A percentile compares a stretch with the other conserved stretches of the same genome.
Conservation (phyloP, 129 eudicot genomes). For the Cynara cardunculus region DNA sequence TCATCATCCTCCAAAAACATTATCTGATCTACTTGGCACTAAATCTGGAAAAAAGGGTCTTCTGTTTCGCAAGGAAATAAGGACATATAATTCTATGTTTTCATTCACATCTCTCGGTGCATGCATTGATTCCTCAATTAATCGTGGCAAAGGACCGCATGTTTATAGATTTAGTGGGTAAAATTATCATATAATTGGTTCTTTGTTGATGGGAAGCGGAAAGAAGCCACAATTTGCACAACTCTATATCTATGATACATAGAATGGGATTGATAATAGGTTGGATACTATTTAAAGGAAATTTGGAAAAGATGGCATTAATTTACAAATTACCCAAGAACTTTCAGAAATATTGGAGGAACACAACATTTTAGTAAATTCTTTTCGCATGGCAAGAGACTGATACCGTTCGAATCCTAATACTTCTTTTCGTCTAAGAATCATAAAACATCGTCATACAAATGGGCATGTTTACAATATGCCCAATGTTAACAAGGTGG, state of each 20-base stretch:
- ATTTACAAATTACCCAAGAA: neutral
- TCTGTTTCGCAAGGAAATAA: slow-evolving; percentile 5
- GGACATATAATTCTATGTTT: slow-evolving; percentile 22
- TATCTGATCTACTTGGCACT: neutral
- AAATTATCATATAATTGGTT: slow-evolving; percentile 19
- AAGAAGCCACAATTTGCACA: slow-evolving; percentile 4
- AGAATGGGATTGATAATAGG: slow-evolving; percentile 12
- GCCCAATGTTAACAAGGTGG: slow-evolving; percentile 3
- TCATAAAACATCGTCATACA: neutral
- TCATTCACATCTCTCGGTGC: slow-evolving; percentile 28
- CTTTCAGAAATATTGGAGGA: neutral
- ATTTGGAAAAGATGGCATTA: neutral
- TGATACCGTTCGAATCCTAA: neutral
- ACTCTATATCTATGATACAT: slow-evolving; percentile 18
- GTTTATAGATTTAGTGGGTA: slow-evolving; percentile 1
- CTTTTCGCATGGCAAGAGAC: slow-evolving; percentile 14
- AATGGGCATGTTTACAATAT: neutral
- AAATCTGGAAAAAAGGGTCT: neutral
- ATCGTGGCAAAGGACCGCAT: slow-evolving; percentile 1
- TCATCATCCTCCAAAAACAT: neutral
- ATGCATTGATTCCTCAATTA: neutral
- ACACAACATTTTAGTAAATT: neutral
- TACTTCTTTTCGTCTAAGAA: neutral
- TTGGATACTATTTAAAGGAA: neutral
- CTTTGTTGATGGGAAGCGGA: neutral